Evolutionary conservation across 116 monocot genomes (phyloP), one percentile per base, ranked within the genome.

Genomic region (Phalaenopsis hybrid): DNA sequence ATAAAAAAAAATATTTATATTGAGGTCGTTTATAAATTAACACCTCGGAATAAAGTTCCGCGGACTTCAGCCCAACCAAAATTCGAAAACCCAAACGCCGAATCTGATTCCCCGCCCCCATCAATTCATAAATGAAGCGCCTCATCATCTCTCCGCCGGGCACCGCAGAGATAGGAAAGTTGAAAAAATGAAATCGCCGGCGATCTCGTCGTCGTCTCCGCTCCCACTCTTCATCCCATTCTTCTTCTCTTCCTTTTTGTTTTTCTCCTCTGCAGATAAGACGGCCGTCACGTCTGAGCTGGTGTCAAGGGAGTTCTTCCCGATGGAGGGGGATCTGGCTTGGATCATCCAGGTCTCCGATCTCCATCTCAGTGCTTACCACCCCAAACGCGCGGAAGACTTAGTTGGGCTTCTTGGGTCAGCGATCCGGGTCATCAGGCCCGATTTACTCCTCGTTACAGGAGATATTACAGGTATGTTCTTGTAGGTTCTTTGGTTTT

Each of bases 291-390:
- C 4, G 81, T 58, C 16, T 9, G 69, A 79, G 20, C 31, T 79
- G 21, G 84, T 89, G 68, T 82, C 89, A 79, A 85, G 92, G 78
- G 91, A 86, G 61, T 82, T 82, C 49, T 95, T 95, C 83, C 74
- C 85, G 49, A 77, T 95, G 85, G 89, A 92, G 0, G 91, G 87
- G 16, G 91, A 92, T 78, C 86, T 95, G 70, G 92, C 88, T 31
- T 95, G 95, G 95, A 63, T 92, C 20, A 89, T 95, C 48, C 95
- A 95, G 84, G 82, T 93, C 58, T 85, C 91, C 51, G 95, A 95
- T 76, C 93, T 95, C 79, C 93, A 95, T 72, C 25, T 95, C 79
- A 95, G 95, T 80, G 80, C 85, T 44, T 86, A 89, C 80, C 84
- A 89, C 75, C 91, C 84, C 25, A 83, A 90, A 6, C 86, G 92